Evolutionary conservation across 192 early-diverging fungal species (phyloP), one percentile per base, ranked within the genome.

Genomic region (Umbelopsis ramanniana): DNA sequence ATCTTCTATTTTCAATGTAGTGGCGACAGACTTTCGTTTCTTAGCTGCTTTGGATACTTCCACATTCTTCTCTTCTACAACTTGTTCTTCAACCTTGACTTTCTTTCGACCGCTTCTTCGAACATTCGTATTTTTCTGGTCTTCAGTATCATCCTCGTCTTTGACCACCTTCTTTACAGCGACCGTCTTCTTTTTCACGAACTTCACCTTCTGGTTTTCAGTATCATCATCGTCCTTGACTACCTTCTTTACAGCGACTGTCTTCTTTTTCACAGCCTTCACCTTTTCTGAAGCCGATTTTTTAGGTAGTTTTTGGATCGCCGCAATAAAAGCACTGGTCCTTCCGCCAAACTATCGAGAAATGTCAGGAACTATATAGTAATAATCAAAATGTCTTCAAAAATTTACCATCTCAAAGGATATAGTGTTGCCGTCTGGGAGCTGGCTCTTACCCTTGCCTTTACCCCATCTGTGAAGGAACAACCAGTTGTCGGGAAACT

Each of bases 381-480:
- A 22, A 55, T 12, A 33, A 22, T 24, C 12, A 66, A 45, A 12
- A 22, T 52, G 9, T n/a, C 21, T 48, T 35, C 24, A 15, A 19
- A 6, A 40, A 54, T 24, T 70, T 57, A 93, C 89, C 1, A 88
- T 94, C 37, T 80, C 82, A 83, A 91, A 95, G 24, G 74, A 76
- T 35, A 95, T 87, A 14, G 23, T 54, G 15, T 77, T 70, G 2
- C 93, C 94, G 53, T 87, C 74, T 22, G 87, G 87, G 71, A 90
- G 80, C 26, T 47, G 43, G 4, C 68, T 77, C 21, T 74, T 66
- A 19, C 79, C 81, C 37, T 83, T 82, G 52, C 85, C 86, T 78
- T 89, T 92, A n/a, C 76, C 76, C 92, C 93, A 94, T 46, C 93
- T 83, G 69, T 88, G 82, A 47, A 91, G 90, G 78, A 95, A 95